A percentile compares a stretch with the other conserved stretches of the same genome.
phyloP scores from a whole-genome alignment of 345 rosid species.

The Geranium rotundifolium region DNA sequence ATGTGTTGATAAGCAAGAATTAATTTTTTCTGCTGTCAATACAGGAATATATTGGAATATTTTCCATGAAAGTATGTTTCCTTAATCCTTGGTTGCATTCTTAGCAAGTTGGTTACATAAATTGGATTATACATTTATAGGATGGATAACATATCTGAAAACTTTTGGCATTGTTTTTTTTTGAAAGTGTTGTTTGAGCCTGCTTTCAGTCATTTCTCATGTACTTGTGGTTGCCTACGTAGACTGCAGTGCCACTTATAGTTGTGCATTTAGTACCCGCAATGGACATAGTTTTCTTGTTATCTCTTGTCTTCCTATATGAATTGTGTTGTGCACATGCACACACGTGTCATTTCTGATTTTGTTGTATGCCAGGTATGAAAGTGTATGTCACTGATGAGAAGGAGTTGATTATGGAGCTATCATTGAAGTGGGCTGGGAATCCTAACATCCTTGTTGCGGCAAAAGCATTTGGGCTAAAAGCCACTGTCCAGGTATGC shows the following conservation, averaged over 20 bases:
- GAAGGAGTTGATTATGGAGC: constrained; percentile 90
- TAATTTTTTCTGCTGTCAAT: not conserved
- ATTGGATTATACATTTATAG: not conserved
- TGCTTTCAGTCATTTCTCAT: too few species aligned
- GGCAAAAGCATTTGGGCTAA: constrained; percentile 79
- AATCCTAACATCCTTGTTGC: constrained; percentile 70
- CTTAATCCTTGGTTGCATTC: too few species aligned
- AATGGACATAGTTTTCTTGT: not conserved
- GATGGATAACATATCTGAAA: not conserved
- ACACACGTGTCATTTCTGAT: not conserved
- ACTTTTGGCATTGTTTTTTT: not conserved
- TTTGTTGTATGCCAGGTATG: constrained; percentile 42
- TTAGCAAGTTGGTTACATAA: too few species aligned
- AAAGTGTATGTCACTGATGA: constrained; percentile 85
- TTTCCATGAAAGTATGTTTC: too few species aligned
- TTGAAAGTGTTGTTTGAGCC: not conserved
- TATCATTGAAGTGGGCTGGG: constrained; percentile 82
- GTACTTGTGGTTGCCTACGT: too few species aligned
- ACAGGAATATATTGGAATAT: not conserved
- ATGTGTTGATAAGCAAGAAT: not conserved
- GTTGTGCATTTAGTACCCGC: not conserved
- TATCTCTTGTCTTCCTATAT: not conserved
- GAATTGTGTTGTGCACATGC: not conserved
- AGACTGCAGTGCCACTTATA: too few species aligned
- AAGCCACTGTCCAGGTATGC: constrained; percentile 70